A percentile compares a stretch with the other conserved stretches of the same genome.
Conservation (phyloP, 768 basidiomycete genomes). For the Trametes cinnabarina region DNA sequence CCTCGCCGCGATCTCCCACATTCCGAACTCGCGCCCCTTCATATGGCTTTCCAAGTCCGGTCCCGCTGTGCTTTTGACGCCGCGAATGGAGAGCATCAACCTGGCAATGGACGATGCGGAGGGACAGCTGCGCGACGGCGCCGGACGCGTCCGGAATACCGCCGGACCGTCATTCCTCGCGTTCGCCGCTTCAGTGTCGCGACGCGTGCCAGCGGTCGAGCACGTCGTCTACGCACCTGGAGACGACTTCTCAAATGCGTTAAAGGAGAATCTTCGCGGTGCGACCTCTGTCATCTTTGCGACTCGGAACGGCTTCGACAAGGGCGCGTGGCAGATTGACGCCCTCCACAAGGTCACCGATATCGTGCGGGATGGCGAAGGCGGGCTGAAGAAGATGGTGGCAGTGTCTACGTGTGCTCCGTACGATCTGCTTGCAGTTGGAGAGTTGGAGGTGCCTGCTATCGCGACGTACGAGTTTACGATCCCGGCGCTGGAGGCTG, state of each 20-base stretch:
- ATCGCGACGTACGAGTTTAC: conserved; percentile 64
- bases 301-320: conserved; percentile 55
- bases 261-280: conserved; percentile 13
- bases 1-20: conserved; percentile 42
- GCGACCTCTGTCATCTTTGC: conserved; percentile 46
- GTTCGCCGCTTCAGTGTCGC: conserved; percentile 40
- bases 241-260: conserved; percentile 7
- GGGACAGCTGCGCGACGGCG: conserved; percentile 39
- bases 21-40: conserved; percentile 39
- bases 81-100: conserved; percentile 56
- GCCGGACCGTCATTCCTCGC: conserved; percentile 55
- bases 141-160: conserved; percentile 51
- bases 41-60: conserved; percentile 34
- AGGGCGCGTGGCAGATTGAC: conserved; percentile 50
- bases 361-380: conserved; percentile 15
- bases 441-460: conserved; percentile 32
- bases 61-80: conserved; percentile 48
- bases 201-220: conserved; percentile 30
- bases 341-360: conserved; percentile 34
- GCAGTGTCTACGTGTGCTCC: conserved; percentile 64
- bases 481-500: conserved; percentile 45
- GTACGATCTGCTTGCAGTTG: conserved; percentile 48
- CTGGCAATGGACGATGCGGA: conserved; percentile 59
- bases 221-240: conserved; percentile 48
- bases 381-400: conserved; percentile 35